A percentile compares a stretch with the other conserved stretches of the same genome.
These are phyloP conservation scores for Potentilla sterilis DNA, from an alignment of 306 rosid genomes.

Conservation along the genomic window DNA sequence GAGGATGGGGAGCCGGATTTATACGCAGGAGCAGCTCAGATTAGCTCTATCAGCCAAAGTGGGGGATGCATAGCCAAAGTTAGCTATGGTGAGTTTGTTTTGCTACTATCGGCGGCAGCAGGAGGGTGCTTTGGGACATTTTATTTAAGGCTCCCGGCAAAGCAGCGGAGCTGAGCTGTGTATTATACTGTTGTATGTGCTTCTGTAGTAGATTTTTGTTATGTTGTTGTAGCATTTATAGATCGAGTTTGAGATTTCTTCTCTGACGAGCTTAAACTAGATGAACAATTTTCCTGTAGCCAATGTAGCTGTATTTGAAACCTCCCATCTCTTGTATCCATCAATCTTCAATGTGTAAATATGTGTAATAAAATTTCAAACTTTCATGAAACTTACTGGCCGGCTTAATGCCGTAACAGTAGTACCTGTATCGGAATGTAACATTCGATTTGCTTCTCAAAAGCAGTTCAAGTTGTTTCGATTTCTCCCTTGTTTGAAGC, in stretches of 20 bases:
- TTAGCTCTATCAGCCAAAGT: slow-evolving; percentile 60
- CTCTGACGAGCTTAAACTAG: slow-evolving; percentile 38
- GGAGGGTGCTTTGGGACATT: slow-evolving; percentile 50
- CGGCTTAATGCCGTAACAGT: not conserved
- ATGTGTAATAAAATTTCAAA: slow-evolving; percentile 30
- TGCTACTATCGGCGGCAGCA: slow-evolving; percentile 6
- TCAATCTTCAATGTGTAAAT: slow-evolving; percentile 28
- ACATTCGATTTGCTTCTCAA: not conserved
- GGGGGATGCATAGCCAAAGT: slow-evolving; percentile 26
- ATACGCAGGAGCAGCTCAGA: slow-evolving; percentile 88
- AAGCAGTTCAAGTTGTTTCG: not conserved
- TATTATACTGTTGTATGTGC: slow-evolving; percentile 26
- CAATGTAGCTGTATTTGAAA: slow-evolving; percentile 16
- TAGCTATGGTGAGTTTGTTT: slow-evolving; percentile 8
- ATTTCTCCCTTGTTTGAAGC: not conserved
- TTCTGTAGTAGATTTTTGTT: not conserved
- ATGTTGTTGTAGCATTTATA: slow-evolving; percentile 26
- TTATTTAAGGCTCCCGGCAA: slow-evolving; percentile 54
- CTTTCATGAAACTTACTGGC: no score
- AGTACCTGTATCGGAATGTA: not conserved
- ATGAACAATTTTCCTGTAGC: slow-evolving; percentile 28
- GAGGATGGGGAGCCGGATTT: slow-evolving; percentile 78
- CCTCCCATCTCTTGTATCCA: slow-evolving; percentile 15
- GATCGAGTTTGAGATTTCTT: slow-evolving; percentile 23
- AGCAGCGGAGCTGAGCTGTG: slow-evolving; percentile 35